These are phyloP conservation scores for Dimargaris cristalligena DNA, from an alignment of 192 early-diverging fungal genomes.

Conservation along the genomic window DNA sequence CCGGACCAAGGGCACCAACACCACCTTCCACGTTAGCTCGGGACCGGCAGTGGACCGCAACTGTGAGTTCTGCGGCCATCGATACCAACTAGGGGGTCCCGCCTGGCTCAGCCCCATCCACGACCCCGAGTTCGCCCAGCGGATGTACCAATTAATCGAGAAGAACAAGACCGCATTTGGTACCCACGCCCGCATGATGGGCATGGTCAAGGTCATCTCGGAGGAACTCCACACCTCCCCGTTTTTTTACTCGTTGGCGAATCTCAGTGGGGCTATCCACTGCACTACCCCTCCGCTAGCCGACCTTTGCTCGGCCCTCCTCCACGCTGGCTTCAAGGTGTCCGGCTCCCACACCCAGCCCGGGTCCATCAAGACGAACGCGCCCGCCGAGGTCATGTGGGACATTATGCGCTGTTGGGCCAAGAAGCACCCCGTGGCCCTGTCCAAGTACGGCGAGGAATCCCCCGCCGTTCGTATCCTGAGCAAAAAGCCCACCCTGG, in stretches of 20 bases:
- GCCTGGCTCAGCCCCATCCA: conserved; percentile 78
- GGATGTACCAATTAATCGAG: conserved; percentile 44
- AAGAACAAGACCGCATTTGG: conserved; percentile 37
- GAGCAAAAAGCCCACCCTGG: conserved; percentile 9
- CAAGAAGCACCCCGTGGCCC: conserved; percentile 46
- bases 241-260: conserved; percentile 62
- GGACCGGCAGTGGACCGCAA: conserved; percentile 37
- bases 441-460: conserved; percentile 42
- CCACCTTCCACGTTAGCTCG: conserved; percentile 40
- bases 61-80: conserved; percentile 60
- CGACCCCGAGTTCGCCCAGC: conserved; percentile 59
- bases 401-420: conserved; percentile 73
- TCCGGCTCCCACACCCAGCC: conserved; percentile 69
- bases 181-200: conserved; percentile 75
- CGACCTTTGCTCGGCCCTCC: conserved; percentile 62
- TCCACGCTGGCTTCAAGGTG: conserved; percentile 80
- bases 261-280: conserved; percentile 53
- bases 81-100: conserved; percentile 71
- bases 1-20: conserved; percentile 30
- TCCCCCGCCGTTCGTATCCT: conserved; percentile 56
- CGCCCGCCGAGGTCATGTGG: conserved; percentile 74
- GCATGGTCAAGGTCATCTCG: conserved; percentile 82
- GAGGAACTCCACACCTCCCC: conserved; percentile 67
- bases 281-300: conserved; percentile 52
- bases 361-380: conserved; percentile 83